Conservation (phyloP, 352 stramenopile genomes). For the Phytophthora aleatoria region DNA sequence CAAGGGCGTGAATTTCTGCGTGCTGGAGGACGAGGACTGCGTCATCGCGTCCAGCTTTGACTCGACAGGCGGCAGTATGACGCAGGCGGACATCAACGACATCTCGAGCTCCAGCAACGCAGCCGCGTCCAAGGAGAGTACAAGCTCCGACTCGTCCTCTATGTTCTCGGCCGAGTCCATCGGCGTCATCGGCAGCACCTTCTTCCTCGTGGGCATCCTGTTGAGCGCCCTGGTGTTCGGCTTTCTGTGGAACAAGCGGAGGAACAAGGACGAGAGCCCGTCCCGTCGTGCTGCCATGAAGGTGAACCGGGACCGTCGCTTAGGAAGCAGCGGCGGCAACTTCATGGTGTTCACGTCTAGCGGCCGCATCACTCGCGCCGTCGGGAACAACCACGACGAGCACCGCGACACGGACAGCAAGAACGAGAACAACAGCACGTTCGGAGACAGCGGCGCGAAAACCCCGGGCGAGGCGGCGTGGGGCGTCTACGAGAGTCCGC, state of each 20-base stretch:
- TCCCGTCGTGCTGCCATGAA: conserved; percentile 23
- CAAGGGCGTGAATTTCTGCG: conserved; percentile 43
- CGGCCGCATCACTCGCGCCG: conserved; percentile 32
- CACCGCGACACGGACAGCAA: conserved; percentile 48
- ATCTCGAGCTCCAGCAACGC: conserved; percentile 25
- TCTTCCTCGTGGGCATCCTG: conserved; percentile 49
- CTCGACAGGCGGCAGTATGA: conserved; percentile 15
- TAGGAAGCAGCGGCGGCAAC: conserved; percentile 40
- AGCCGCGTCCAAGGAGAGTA: conserved; percentile 6
- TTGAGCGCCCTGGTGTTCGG: conserved; percentile 45
- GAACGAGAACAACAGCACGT: conserved; percentile 53
- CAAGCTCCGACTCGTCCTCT: conserved; percentile 27
- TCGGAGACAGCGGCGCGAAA: conserved; percentile 40
- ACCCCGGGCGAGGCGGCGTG: conserved; percentile 23
- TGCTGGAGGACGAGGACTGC: conserved; percentile 38
- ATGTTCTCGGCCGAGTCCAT: conserved; percentile 56
- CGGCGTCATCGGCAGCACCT: conserved; percentile 54
- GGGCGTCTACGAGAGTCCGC: conserved; percentile 35
- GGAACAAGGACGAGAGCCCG: conserved; percentile 15
- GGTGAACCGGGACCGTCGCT: conserved; percentile 30
- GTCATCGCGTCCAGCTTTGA: conserved; percentile 11
- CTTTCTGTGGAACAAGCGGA: conserved; percentile 40
- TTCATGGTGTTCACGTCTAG: conserved; percentile 36
- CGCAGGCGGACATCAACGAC: conserved; percentile 20
- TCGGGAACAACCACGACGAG: conserved; percentile 32